Evolutionary conservation across 192 early-diverging fungal genomes (phyloP).

Genomic region (Chytriomyces hyalinus): DNA sequence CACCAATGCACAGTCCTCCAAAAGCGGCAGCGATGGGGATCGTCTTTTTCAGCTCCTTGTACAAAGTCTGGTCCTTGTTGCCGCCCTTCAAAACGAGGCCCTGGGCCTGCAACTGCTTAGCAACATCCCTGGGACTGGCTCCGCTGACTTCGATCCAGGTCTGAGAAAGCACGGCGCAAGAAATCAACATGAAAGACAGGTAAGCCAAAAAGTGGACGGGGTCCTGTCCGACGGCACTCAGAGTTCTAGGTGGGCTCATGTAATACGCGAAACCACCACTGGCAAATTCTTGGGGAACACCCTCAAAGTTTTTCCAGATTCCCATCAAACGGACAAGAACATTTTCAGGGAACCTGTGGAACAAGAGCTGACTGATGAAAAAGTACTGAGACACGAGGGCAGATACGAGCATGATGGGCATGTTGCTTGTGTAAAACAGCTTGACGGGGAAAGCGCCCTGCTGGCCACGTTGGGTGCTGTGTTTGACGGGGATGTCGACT

Average conservation of each 20-base stretch:
- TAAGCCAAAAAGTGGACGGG: conserved; percentile 96
- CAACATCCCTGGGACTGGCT: conserved; percentile 96
- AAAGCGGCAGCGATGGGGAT: conserved; percentile 98
- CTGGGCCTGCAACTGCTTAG: conserved; percentile 97
- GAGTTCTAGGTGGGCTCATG: conserved; percentile 92
- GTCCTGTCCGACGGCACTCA: conserved; percentile 83
- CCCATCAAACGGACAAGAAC: conserved; percentile 91
- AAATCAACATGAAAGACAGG: conserved; percentile 90
- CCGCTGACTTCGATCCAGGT: conserved; percentile 99
- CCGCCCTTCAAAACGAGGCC: conserved; percentile 93
- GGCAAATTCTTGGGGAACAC: conserved; percentile 94
- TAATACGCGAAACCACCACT: conserved; percentile 95
- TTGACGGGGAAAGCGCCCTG: conserved; percentile 99
- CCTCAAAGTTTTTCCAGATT: conserved; percentile 94
- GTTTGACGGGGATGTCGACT: conserved; percentile 99
- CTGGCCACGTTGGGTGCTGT: conserved; percentile 93
- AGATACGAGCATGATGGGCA: conserved; percentile 99
- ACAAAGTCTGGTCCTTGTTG: conserved; percentile 93
- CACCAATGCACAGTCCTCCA: conserved; percentile 96
- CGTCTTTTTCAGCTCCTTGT: conserved; percentile 99
- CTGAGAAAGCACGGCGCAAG: conserved; percentile 95
- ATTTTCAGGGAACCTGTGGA: conserved; percentile 97
- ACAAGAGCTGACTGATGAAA: conserved; percentile 98
- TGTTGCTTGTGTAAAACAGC: conserved; percentile 99
- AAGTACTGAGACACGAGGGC: conserved; percentile 96